These are phyloP conservation scores for Ceratocystis albifundus DNA, from an alignment of 2,329 filamentous ascomycete genomes.

Conservation along the genomic window DNA sequence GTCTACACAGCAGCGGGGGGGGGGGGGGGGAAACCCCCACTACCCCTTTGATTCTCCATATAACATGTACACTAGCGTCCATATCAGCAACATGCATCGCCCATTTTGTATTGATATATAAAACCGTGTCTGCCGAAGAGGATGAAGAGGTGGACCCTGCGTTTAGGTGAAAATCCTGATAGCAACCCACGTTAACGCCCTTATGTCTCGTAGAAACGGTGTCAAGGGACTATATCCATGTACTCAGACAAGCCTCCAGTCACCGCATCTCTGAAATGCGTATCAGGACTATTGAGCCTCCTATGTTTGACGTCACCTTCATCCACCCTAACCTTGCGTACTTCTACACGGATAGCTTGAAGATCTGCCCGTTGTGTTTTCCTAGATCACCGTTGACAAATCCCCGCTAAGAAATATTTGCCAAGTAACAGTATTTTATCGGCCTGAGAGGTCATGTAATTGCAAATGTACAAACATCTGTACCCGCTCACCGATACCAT, in stretches of 20 bases:
- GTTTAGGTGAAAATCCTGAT: conserved; percentile 16
- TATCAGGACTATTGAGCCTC: neutral
- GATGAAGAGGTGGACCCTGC: conserved; percentile 14
- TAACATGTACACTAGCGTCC: neutral
- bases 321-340: neutral
- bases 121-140: conserved; percentile 1
- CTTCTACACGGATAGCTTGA: conserved; percentile 12
- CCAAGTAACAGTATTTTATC: neutral
- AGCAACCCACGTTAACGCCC: neutral
- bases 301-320: neutral
- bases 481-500: neutral
- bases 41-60: conserved; percentile 15
- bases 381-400: neutral
- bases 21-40: neutral
- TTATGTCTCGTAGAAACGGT: neutral
- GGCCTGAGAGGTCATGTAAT: too few species aligned
- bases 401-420: conserved; percentile 1
- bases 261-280: neutral
- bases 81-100: neutral
- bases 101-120: conserved; percentile 6
- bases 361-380: conserved; percentile 15
- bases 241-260: neutral
- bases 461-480: neutral
- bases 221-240: neutral
- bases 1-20: neutral